A percentile compares a stretch with the other conserved stretches of the same genome.
Evolutionary conservation across 805 yeast species (phyloP).

Genomic region (Pichia cabralensis): DNA sequence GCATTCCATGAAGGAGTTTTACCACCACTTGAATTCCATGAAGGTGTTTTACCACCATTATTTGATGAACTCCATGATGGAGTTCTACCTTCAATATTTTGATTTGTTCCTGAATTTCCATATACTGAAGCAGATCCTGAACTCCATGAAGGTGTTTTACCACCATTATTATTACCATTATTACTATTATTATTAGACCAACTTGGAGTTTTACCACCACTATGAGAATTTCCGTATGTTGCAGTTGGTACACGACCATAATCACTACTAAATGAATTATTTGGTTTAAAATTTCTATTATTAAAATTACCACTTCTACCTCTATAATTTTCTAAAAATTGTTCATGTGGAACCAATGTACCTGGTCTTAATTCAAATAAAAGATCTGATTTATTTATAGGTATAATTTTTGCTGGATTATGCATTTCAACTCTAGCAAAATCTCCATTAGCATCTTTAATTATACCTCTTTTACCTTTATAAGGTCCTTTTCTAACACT

Average conservation of each 20-base stretch:
- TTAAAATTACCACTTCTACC: constrained; percentile 23
- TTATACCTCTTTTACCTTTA: constrained; percentile 89
- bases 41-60: constrained; percentile 29
- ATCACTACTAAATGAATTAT: background rate
- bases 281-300: background rate
- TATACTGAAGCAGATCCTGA: constrained; percentile 24
- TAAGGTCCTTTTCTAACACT: constrained; percentile 85
- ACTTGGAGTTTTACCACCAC: constrained; percentile 25
- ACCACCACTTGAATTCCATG: constrained; percentile 23
- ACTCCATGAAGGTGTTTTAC: constrained; percentile 46
- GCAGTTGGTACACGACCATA: constrained; percentile 3
- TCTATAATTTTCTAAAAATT: constrained; percentile 43
- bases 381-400: constrained; percentile 70
- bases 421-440: constrained; percentile 90
- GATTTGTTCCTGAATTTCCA: constrained; percentile 31
- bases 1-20: constrained; percentile 33
- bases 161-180: no score
- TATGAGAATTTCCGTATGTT: constrained; percentile 4
- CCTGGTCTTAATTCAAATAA: constrained; percentile 62
- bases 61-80: constrained; percentile 41
- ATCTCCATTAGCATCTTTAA: constrained; percentile 87
- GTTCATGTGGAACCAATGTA: constrained; percentile 65
- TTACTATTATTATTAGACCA: constrained; percentile 24
- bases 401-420: constrained; percentile 80
- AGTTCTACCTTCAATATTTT: constrained; percentile 24